Base-by-base conservation (phyloP, 2,329 filamentous ascomycete species). In the Thielaviopsis punctulata region DNA sequence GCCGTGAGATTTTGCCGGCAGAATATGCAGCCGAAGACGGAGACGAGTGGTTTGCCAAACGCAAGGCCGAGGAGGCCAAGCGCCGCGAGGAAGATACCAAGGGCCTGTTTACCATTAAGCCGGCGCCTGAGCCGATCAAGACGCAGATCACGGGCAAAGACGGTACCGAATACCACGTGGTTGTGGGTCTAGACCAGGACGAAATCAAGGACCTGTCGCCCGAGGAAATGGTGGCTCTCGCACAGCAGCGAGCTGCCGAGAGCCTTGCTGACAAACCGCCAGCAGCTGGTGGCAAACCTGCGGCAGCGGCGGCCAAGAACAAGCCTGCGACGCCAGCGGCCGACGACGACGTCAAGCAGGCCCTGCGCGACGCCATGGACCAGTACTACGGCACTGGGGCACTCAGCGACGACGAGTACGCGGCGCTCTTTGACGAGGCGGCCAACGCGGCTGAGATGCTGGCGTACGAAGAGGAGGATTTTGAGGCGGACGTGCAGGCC, bases 381-480 rank as follows among this genome's bases (percentile, higher is more conserved):
- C 36, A 41, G 8, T 41, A 41, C 36, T 41, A 41, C 36, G 36
- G 36, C 2, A 9, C 36, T 2, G 5, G n/a, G 4, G 36, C 36
- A 7, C n/a, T 45, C 13, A 39, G 23, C 25, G 22, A 43, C 13
- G 50, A 52, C 45, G 39, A 47, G 6, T 36, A 47, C 13, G 24
- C 46, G 9, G 69, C 75, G 54, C 63, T 84, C 9, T 72, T 77
- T 50, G 69, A 75, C 36, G 66, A 87, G 51, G 76, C 73, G 4
- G 73, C 79, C 24, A 77, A 82, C 33, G 80, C 89, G 56, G 69
- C 93, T 36, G 76, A 80, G 60, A 75, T 77, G 59, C 67, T 86
- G 45, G 36, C 36, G n/a, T 41, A 41, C n/a, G 77, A 83, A 13
- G 47, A 45, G 1, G 41, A 49, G 8, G 47, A 49, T 19, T 30